Percentiles rank a stretch among this genome's conserved stretches.
phyloP scores from a whole-genome alignment of 1,284 basidiomycete genomes.

The Naganishia sp. region DNA sequence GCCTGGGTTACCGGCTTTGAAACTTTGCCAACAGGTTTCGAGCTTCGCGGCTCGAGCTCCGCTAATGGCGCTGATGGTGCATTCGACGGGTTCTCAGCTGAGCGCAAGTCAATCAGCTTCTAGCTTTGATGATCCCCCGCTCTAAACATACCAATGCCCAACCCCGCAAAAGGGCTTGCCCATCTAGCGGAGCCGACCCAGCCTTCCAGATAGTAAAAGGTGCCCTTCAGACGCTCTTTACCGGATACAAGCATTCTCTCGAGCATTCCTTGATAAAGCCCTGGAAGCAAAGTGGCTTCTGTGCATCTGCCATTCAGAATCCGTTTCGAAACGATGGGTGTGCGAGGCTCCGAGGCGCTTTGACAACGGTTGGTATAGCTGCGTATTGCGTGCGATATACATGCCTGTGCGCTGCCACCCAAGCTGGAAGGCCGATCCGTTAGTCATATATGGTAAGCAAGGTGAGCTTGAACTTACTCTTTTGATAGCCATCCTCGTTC shows the following conservation, averaged over 20 bases:
- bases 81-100: not conserved
- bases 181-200: slow-evolving; percentile 10
- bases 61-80: not conserved
- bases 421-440: not conserved
- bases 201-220: slow-evolving; percentile 30
- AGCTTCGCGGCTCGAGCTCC: too few species aligned
- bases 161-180: slow-evolving; percentile 29
- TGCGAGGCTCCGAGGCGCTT: not conserved
- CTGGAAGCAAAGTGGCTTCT: slow-evolving; percentile 22
- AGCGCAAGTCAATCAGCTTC: not conserved
- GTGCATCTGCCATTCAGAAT: slow-evolving; percentile 14
- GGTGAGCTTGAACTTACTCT: slow-evolving; percentile 14
- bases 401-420: not conserved
- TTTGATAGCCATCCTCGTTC: slow-evolving; percentile 25
- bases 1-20: not conserved
- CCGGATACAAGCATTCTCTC: not conserved
- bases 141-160: not conserved
- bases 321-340: slow-evolving; percentile 16
- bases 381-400: slow-evolving; percentile 21
- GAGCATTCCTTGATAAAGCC: slow-evolving; percentile 13
- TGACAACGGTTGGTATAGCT: slow-evolving; percentile 25
- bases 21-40: too few species aligned
- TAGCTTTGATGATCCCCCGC: not conserved
- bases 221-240: slow-evolving; percentile 17
- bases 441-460: not conserved